phyloP scores from a whole-genome alignment of 495 filamentous ascomycete species.

The Penicillium cinerascens region DNA sequence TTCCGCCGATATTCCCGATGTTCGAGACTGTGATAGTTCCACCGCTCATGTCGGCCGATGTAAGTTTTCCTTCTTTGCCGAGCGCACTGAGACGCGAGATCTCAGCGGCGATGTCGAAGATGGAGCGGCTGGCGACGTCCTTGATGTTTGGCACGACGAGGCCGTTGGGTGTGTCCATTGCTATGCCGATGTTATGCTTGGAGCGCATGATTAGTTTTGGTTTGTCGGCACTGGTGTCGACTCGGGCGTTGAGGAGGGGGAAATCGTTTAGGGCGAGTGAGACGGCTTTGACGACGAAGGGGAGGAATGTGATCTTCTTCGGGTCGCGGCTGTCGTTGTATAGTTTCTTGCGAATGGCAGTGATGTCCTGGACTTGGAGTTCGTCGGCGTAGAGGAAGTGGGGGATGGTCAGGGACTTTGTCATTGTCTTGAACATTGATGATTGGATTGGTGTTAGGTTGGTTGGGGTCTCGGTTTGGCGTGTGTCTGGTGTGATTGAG shows the following conservation, averaged over 20 bases:
- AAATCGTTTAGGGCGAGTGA: slow-evolving; percentile 77
- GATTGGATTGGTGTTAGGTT: slow-evolving; percentile 74
- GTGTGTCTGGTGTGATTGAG: slow-evolving; percentile 21
- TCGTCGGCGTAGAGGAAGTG: slow-evolving; percentile 93
- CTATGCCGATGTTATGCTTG: slow-evolving; percentile 92
- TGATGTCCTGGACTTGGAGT: slow-evolving; percentile 70
- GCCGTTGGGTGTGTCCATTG: slow-evolving; percentile 89
- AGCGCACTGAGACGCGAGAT: slow-evolving; percentile 67
- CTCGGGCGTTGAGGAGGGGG: slow-evolving; percentile 81
- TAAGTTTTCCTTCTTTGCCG: slow-evolving; percentile 70
- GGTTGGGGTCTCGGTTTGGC: slow-evolving; percentile 62
- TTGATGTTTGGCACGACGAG: slow-evolving; percentile 94
- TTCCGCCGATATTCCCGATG: slow-evolving; percentile 94
- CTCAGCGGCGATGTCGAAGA: slow-evolving; percentile 73
- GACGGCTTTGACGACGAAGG: slow-evolving; percentile 95
- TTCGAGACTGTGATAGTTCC: slow-evolving; percentile 96
- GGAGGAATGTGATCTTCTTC: slow-evolving; percentile 76
- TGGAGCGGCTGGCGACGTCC: slow-evolving; percentile 69
- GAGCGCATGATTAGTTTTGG: slow-evolving; percentile 70
- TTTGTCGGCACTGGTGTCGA: slow-evolving; percentile 61
- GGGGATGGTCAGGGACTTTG: slow-evolving; percentile 79
- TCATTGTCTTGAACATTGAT: slow-evolving; percentile 99
- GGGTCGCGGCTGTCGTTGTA: slow-evolving; percentile 37
- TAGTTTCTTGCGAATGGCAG: slow-evolving; percentile 63
- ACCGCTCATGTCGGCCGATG: slow-evolving; percentile 70